Percentiles rank a stretch among this genome's conserved stretches.
Evolutionary conservation across 371 early-diverging fungal species (phyloP).

Genomic region (Actinomortierella wolfii): DNA sequence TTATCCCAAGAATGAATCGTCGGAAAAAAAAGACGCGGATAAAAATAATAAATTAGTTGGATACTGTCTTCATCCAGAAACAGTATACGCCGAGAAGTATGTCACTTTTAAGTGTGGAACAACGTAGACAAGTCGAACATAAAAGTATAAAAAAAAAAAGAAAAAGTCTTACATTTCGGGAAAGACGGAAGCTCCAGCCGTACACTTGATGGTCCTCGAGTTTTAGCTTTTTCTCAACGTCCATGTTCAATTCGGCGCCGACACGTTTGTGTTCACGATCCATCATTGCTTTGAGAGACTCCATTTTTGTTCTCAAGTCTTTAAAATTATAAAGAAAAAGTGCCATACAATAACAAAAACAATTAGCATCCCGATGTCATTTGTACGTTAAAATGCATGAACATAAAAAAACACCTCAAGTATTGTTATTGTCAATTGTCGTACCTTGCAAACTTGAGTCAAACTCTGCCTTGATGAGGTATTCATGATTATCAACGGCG

Average conservation of each 20-base stretch:
- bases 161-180: constrained; percentile 62
- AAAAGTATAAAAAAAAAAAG: background rate
- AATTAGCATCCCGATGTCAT: too few species aligned
- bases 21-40: too few species aligned
- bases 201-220: constrained; percentile 81
- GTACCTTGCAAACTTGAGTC: constrained; percentile 78
- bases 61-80: too few species aligned
- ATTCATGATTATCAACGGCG: constrained; percentile 87
- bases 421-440: background rate
- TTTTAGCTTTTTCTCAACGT: constrained; percentile 88
- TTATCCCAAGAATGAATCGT: too few species aligned
- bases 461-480: constrained; percentile 85
- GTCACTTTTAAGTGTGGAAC: too few species aligned
- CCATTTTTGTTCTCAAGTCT: constrained; percentile 70
- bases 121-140: background rate
- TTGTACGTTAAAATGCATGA: background rate
- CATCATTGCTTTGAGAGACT: constrained; percentile 59
- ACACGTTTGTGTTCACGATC: constrained; percentile 67
- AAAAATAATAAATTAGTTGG: too few species aligned
- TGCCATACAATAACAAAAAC: too few species aligned
- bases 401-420: background rate
- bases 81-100: too few species aligned
- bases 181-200: constrained; percentile 89
- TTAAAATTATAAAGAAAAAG: constrained; percentile 4
- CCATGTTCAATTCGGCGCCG: constrained; percentile 70